Evolutionary conservation across 179 eudicot species (phyloP), one percentile per base, ranked within the genome.

Genomic region (Beta macrorhiza): DNA sequence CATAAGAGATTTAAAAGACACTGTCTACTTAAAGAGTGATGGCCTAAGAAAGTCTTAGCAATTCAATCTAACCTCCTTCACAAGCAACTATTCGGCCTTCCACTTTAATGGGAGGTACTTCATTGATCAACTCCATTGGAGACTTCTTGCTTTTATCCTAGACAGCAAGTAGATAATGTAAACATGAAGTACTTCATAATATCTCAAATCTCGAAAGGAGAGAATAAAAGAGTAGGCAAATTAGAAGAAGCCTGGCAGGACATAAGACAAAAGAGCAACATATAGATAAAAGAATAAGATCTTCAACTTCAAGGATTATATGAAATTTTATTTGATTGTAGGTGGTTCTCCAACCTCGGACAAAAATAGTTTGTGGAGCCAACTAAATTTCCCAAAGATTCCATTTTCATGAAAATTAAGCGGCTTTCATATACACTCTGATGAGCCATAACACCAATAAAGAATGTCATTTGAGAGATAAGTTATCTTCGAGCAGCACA

Each of bases 121-220:
- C 97, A 82, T 89, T 88, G 76, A 96, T 94, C 91, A 94, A 86
- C 90, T 92, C 93, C 99, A 96, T 96, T 0, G 98, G 99, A 80
- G 97, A 93, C 85, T 91, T 96, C 84, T 92, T 90, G 85, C 91
- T 90, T 61, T 90, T 89, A 76, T 91, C 91, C 99, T 95, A 74
- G 72, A 74, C 57, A 77, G 57, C 29, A 67, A 45, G 67, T 56
- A 63, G 29, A 37, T 15, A 47, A 52, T 7, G 55, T 12, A 15
- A 58, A 59, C 32, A n/a, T 16, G 56, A 25, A 29, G 45, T 44
- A 10, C 22, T 16, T 37, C 8, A 32, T 7, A 22, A 72, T 2
- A 49, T 19, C 71, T 67, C 63, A 67, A 55, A 61, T 49, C 3
- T 62, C 67, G 69, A 37, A 51, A 13, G 16, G 17, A 56, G 22